A percentile compares a stretch with the other conserved stretches of the same genome.
Conservation (phyloP, 2,329 filamentous ascomycete genomes). For the Fusarium equiseti region DNA sequence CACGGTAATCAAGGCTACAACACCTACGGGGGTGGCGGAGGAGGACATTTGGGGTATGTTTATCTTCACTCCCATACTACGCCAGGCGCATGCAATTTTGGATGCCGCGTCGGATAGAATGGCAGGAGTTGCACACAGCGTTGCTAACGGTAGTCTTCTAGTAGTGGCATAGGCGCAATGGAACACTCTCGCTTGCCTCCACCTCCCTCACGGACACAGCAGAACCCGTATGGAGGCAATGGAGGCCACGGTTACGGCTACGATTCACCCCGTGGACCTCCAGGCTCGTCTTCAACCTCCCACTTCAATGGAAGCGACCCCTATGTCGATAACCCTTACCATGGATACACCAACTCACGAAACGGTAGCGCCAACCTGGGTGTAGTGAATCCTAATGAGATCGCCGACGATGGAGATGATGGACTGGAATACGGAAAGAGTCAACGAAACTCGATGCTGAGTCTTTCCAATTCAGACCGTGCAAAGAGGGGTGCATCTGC, state of each 20-base stretch:
- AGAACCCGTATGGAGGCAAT: constrained; percentile 42
- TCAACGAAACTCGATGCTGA: constrained; percentile 70
- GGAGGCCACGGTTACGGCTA: constrained; percentile 46
- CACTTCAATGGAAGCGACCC: constrained; percentile 52
- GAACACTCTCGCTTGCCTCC: constrained; percentile 56
- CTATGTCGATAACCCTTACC: constrained; percentile 76
- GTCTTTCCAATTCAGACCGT: constrained; percentile 61
- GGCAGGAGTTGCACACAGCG: constrained; percentile 73
- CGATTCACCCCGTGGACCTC: constrained; percentile 36
- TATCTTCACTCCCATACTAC: constrained; percentile 54
- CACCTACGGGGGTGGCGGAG: constrained; percentile 27
- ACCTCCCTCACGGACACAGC: constrained; percentile 53
- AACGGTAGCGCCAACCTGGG: constrained; percentile 64
- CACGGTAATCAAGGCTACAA: constrained; percentile 33
- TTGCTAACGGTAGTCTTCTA: constrained; percentile 72
- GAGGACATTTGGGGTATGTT: constrained; percentile 46
- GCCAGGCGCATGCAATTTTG: constrained; percentile 76
- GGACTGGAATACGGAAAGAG: constrained; percentile 70
- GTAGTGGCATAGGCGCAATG: constrained; percentile 74
- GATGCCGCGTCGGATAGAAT: constrained; percentile 74
- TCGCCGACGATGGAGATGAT: constrained; percentile 90
- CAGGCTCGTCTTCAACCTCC: constrained; percentile 30
- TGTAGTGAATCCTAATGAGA: constrained; percentile 80
- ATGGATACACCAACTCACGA: constrained; percentile 61
- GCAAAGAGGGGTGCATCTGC: constrained; percentile 42